Evolutionary conservation across 306 rosid species (phyloP).

Genomic region (Senna tora): DNA sequence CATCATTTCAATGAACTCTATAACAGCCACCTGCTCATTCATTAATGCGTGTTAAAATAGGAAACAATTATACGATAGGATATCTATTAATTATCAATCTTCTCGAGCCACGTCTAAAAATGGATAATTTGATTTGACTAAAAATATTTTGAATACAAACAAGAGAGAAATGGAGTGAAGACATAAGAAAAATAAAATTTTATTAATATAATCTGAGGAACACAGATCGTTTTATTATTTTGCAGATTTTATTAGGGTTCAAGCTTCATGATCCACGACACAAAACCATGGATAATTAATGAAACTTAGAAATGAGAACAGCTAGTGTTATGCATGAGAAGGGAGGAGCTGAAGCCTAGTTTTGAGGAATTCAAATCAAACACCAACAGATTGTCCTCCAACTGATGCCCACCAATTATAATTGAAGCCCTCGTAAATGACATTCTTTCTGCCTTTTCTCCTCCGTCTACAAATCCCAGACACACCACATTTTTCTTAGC

Average conservation of each 20-base stretch:
- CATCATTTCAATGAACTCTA: neutral
- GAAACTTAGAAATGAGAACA: conserved; percentile 23
- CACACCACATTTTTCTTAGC: conserved; percentile 41
- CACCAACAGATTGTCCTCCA: conserved; percentile 40
- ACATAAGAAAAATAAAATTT: neutral
- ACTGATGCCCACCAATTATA: conserved; percentile 42
- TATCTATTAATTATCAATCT: no score
- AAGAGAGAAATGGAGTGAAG: no score
- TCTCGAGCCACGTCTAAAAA: neutral
- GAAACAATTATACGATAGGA: neutral
- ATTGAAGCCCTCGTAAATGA: conserved; percentile 32
- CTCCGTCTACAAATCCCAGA: conserved; percentile 49
- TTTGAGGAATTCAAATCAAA: conserved; percentile 39
- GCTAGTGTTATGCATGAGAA: conserved; percentile 31
- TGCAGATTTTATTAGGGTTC: neutral
- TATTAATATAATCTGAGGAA: neutral
- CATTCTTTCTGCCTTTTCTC: conserved; percentile 27
- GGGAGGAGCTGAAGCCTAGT: conserved; percentile 45
- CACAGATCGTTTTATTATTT: neutral
- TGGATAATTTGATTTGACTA: no score
- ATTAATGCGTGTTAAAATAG: no score
- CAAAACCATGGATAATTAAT: neutral
- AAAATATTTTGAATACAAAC: no score
- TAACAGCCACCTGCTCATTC: neutral
- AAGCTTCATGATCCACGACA: conserved; percentile 5